phyloP scores from a whole-genome alignment of 169 alveolate genomes.

The Plasmodium billcollinsi region DNA sequence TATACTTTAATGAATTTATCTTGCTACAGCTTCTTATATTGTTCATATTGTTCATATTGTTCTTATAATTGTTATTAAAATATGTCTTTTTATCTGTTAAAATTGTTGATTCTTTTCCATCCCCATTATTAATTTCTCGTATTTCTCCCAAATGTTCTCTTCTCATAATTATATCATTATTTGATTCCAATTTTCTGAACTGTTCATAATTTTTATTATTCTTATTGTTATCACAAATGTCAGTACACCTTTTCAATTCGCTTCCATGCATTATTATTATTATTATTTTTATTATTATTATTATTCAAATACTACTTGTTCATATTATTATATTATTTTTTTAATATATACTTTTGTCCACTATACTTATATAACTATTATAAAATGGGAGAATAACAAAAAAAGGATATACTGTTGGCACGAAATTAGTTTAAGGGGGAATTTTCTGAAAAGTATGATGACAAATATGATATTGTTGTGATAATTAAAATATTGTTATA shows the following conservation, averaged over 20 bases:
- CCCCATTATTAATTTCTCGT: too few relatives aligned
- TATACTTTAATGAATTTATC: too few relatives aligned
- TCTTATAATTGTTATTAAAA: too few relatives aligned
- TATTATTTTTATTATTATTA: neutral
- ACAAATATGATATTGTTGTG: too few relatives aligned
- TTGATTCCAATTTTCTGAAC: neutral
- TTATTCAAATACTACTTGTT: neutral
- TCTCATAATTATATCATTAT: neutral
- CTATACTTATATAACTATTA: neutral
- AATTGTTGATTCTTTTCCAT: too few relatives aligned
- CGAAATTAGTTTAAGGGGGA: neutral
- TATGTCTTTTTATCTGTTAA: too few relatives aligned
- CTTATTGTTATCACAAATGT: neutral
- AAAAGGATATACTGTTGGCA: neutral
- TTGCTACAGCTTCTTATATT: too few relatives aligned
- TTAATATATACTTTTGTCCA: neutral
- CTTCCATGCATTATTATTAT: conserved; percentile 1
- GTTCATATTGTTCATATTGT: too few relatives aligned
- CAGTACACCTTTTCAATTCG: neutral
- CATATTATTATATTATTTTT: conserved; percentile 1
- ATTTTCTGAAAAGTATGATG: too few relatives aligned
- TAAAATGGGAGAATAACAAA: neutral
- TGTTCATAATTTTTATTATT: neutral
- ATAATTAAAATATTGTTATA: too few relatives aligned
- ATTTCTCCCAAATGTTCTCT: too few relatives aligned